phyloP scores from a whole-genome alignment of 176 grass and related monocot genomes.

The Cenchrus purpureus region DNA sequence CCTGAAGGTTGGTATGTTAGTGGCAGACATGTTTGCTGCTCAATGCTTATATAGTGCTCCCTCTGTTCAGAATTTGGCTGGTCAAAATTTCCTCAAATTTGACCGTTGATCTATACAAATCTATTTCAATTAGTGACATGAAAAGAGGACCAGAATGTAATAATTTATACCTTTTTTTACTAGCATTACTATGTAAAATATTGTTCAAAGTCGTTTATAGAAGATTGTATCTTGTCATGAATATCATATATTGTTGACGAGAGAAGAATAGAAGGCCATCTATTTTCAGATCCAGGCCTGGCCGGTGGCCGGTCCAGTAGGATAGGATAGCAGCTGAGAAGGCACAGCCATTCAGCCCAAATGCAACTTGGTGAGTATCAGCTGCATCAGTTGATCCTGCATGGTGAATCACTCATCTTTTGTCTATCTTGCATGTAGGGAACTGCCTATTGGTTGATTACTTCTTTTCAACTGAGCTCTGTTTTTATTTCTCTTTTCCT shows the following conservation, averaged over 20 bases:
- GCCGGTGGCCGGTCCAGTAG: slow-evolving; percentile 15
- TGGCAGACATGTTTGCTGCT: background rate
- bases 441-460: background rate
- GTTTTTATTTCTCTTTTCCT: background rate
- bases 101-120: background rate
- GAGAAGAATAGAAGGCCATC: background rate
- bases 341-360: slow-evolving; percentile 14
- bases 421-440: slow-evolving; percentile 20
- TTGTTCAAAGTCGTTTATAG: background rate
- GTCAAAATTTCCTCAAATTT: background rate
- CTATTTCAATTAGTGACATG: background rate
- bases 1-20: background rate
- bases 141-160: background rate
- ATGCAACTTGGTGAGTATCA: slow-evolving; percentile 14
- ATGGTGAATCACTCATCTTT: slow-evolving; percentile 1
- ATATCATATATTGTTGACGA: background rate
- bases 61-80: background rate
- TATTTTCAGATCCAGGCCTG: background rate
- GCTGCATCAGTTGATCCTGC: background rate
- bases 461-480: slow-evolving; percentile 30
- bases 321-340: background rate
- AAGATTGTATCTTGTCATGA: background rate
- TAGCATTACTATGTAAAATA: background rate
- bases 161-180: background rate
- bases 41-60: background rate